Evolutionary conservation across 1,139 yeast genomes (phyloP).

Genomic region (Hansenula lynferdii): DNA sequence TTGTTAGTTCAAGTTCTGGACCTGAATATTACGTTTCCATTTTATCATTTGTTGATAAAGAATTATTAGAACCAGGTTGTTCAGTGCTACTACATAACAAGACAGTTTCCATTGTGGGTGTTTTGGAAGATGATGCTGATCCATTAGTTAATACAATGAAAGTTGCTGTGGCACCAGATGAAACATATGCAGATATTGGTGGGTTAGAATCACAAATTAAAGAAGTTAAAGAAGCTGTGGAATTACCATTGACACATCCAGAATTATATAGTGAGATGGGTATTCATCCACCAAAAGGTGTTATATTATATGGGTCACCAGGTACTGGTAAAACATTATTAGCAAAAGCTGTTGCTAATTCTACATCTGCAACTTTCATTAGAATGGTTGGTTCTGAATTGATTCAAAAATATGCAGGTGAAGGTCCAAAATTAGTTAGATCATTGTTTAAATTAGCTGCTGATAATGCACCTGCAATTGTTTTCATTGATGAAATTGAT

Average conservation of each 20-base stretch:
- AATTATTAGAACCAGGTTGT: constrained; percentile 96
- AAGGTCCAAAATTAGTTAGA: constrained; percentile 93
- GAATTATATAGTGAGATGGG: constrained; percentile 99
- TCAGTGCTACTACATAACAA: constrained; percentile 94
- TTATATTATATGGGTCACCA: constrained; percentile 96
- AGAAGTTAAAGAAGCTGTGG: constrained; percentile 97
- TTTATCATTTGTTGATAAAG: constrained; percentile 96
- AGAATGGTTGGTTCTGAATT: constrained; percentile 97
- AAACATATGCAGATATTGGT: constrained; percentile 95
- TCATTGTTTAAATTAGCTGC: constrained; percentile 97
- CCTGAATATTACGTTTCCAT: constrained; percentile 97
- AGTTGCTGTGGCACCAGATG: constrained; percentile 95
- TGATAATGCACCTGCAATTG: constrained; percentile 96
- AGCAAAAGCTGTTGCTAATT: constrained; percentile 98
- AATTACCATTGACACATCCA: constrained; percentile 95
- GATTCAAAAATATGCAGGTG: constrained; percentile 96
- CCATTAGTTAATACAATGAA: constrained; percentile 98
- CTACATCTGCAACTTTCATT: constrained; percentile 92
- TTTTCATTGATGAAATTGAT: constrained; percentile 97
- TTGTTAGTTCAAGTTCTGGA: constrained; percentile 93
- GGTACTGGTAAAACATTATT: constrained; percentile 97
- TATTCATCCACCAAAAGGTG: constrained; percentile 98
- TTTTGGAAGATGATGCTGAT: constrained; percentile 93
- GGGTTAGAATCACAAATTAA: constrained; percentile 95
- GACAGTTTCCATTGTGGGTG: constrained; percentile 93